phyloP scores from a whole-genome alignment of 139 green algal genomes.

The Coccomyxa sp. region DNA sequence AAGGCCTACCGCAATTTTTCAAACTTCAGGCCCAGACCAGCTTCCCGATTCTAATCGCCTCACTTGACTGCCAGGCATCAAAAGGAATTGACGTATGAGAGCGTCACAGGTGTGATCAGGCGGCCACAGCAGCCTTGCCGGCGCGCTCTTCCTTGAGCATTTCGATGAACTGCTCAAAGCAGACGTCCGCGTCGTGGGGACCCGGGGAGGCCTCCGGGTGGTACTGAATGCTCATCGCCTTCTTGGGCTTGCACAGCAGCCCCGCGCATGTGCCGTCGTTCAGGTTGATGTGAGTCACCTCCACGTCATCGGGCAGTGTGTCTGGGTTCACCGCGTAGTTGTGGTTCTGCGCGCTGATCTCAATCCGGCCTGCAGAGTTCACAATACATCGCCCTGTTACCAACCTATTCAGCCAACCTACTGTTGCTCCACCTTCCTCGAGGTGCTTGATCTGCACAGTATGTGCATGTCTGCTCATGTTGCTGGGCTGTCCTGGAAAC shows the following conservation, averaged over 20 bases:
- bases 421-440: not conserved
- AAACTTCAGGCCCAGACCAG: no score
- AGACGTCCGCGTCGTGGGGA: constrained; percentile 94
- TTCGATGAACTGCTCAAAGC: constrained; percentile 84
- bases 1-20: no score
- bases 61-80: no score
- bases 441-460: no score
- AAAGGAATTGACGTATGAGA: no score
- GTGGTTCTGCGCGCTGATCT: constrained; percentile 96
- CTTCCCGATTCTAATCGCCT: no score
- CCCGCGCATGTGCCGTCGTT: constrained; percentile 99
- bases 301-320: constrained; percentile 78
- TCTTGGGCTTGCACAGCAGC: constrained; percentile 32
- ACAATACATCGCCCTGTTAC: not conserved
- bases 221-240: constrained; percentile 97
- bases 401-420: no score
- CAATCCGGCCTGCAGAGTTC: constrained; percentile 60
- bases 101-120: not conserved
- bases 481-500: no score
- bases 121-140: not conserved
- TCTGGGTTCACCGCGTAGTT: constrained; percentile 97
- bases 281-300: constrained; percentile 95
- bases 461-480: not conserved
- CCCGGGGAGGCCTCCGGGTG: constrained; percentile 96
- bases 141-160: constrained; percentile 60